Evolutionary conservation across 306 rosid genomes (phyloP), one percentile per base, ranked within the genome.

Genomic region (Sphenostylis stenocarpa): DNA sequence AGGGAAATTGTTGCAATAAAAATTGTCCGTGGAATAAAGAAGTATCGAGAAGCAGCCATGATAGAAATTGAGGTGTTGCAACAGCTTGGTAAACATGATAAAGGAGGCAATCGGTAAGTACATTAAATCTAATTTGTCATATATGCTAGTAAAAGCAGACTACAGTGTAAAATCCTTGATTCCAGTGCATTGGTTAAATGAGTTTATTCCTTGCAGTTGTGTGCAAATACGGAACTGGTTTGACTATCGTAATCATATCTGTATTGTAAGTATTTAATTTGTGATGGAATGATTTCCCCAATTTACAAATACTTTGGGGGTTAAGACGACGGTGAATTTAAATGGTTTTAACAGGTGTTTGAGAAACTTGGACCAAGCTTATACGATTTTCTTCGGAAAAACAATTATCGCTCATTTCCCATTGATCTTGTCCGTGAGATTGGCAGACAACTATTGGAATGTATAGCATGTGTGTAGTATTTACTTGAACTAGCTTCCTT

Each of bases 181-280:
- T 63, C 77, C 69, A 31, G 79, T 61, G 86, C 91, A 47, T 68
- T 78, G 77, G 96, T 95, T 95, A 90, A 92, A 92, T 81, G 84
- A 83, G 89, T 84, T 89, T 86, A 82, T 92, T 95, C 97, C 92
- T 95, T 95, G 99, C 99, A 95, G 99, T 95, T 95, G 99, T 95
- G 99, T 95, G 86, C 99, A 95, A 95, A 81, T 95, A 88, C 90
- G 96, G 97, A 90, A 95, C 98, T 95, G 98, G 98, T 95, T 95
- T 95, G 98, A 95, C 97, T 94, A 89, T 94, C 98, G 97, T 90
- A 95, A 95, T 88, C 99, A 95, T 95, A 95, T 95, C 80, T 95
- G 99, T 95, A 92, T 95, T 91, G 99, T 95, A 95, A 95, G 99
- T 95, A 90, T 87, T 81, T 85, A 81, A 60, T 60, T 60, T 89